A percentile compares a stretch with the other conserved stretches of the same genome.
Evolutionary conservation across 257 asterid species (phyloP).

Genomic region (Solanum chiquidenum): DNA sequence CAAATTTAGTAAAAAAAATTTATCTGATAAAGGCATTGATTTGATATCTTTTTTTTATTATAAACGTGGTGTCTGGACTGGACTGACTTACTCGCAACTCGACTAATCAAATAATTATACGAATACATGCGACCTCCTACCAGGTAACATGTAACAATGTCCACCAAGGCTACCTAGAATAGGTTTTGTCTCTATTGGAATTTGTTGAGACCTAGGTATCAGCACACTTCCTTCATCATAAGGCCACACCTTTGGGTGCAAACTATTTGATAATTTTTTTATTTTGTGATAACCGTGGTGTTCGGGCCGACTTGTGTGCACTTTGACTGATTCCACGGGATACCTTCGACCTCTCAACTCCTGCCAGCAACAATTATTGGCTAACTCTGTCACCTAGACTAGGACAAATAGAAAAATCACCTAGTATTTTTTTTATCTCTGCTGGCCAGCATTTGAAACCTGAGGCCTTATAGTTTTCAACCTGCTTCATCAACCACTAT

Average conservation of each 20-base stretch:
- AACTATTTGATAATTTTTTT: neutral
- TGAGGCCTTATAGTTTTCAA: neutral
- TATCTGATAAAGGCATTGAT: neutral
- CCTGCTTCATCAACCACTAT: neutral
- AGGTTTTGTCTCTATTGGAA: neutral
- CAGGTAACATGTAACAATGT: neutral
- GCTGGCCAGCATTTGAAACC: neutral
- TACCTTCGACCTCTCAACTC: neutral
- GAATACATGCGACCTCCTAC: neutral
- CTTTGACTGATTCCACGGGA: neutral
- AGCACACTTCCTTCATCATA: neutral
- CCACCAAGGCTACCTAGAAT: neutral
- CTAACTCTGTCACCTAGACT: neutral
- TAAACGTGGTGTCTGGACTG: neutral
- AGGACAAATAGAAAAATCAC: neutral
- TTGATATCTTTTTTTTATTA: neutral
- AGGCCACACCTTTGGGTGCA: neutral
- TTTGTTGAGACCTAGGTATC: neutral
- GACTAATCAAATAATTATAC: neutral
- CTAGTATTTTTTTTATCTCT: neutral
- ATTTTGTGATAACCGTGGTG: neutral
- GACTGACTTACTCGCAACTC: neutral
- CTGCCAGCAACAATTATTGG: neutral
- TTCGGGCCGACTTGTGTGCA: neutral
- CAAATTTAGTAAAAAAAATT: neutral